These are phyloP conservation scores for Clavaria fumosa DNA, from an alignment of 768 basidiomycete genomes.

Conservation along the genomic window DNA sequence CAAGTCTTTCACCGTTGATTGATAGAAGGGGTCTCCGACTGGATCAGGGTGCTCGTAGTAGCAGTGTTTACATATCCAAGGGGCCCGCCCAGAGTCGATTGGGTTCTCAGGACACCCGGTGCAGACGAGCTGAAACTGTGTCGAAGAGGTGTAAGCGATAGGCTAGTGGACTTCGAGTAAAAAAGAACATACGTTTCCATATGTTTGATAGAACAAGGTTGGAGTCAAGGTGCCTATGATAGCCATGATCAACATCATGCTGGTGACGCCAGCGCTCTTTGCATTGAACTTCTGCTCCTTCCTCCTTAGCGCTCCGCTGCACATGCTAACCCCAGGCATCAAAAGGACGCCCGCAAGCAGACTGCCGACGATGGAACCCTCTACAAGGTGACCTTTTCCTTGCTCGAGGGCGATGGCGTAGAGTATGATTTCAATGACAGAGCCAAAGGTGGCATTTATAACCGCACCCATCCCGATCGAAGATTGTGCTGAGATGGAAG, in stretches of 20 bases:
- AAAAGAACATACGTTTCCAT: conserved; percentile 60
- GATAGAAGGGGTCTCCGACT: conserved; percentile 88
- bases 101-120: conserved; percentile 53
- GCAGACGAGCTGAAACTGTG: conserved; percentile 78
- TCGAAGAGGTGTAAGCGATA: conserved; percentile 9
- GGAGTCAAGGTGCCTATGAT: conserved; percentile 93
- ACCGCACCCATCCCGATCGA: conserved; percentile 99
- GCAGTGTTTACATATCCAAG: conserved; percentile 85
- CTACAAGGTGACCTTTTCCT: conserved; percentile 85
- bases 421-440: conserved; percentile 93
- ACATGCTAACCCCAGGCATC: conserved; percentile 97
- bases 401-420: conserved; percentile 84
- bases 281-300: conserved; percentile 99
- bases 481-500: conserved; percentile 95
- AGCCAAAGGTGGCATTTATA: conserved; percentile 98
- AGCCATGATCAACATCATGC: conserved; percentile 99
- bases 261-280: conserved; percentile 97
- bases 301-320: conserved; percentile 68
- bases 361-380: conserved; percentile 92
- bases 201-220: conserved; percentile 95
- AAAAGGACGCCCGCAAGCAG: conserved; percentile 88
- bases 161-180: not conserved
- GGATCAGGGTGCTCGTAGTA: conserved; percentile 94
- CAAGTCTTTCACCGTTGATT: conserved; percentile 83
- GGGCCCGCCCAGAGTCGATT: conserved; percentile 23